These are phyloP conservation scores for Dryas octopetala DNA, from an alignment of 306 rosid species.

Conservation along the genomic window DNA sequence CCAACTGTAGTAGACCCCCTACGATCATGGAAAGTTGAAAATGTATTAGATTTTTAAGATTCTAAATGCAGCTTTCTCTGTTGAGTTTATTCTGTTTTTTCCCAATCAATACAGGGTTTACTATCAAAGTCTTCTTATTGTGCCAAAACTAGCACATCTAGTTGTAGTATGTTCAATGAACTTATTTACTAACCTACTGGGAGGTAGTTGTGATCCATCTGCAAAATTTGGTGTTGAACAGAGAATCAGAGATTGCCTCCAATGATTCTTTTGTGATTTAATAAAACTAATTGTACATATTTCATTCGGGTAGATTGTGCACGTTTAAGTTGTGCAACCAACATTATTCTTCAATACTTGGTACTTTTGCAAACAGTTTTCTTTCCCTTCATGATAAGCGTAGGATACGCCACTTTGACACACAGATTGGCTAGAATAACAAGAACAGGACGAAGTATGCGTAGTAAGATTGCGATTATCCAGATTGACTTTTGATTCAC, in stretches of 20 bases:
- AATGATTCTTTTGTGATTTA: too few species aligned
- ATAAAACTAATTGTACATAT: not conserved
- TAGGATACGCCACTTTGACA: too few species aligned
- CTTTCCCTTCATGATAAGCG: too few species aligned
- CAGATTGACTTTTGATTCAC: too few species aligned
- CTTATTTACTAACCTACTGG: not conserved
- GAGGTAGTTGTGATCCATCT: too few species aligned
- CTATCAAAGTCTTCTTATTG: not conserved
- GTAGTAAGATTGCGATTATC: too few species aligned
- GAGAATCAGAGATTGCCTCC: too few species aligned
- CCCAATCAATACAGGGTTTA: not conserved
- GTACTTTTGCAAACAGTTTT: too few species aligned
- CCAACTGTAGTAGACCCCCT: not conserved
- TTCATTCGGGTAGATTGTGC: not conserved
- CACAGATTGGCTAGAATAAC: too few species aligned
- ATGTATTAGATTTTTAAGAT: not conserved
- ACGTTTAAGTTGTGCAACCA: not conserved
- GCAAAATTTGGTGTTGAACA: too few species aligned
- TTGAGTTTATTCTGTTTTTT: not conserved
- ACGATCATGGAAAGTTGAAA: not conserved
- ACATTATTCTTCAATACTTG: too few species aligned
- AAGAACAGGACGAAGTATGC: too few species aligned
- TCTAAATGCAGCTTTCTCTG: not conserved
- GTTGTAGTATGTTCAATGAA: not conserved
- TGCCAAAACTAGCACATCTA: not conserved